phyloP scores from a whole-genome alignment of 306 rosid genomes.

The Vigna nakashimae region DNA sequence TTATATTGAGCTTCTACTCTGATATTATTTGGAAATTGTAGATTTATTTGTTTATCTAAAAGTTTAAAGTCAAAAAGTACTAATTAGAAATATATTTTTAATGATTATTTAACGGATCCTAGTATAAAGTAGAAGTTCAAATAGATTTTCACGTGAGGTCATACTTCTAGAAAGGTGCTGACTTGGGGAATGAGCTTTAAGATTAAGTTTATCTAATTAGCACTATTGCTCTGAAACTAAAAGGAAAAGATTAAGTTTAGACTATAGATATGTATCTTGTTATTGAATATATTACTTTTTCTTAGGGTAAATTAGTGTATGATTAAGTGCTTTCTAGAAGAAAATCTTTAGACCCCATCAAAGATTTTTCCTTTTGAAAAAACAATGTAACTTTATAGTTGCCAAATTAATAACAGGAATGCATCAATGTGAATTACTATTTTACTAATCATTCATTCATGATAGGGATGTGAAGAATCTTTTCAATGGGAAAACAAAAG shows the following conservation, averaged over 20 bases:
- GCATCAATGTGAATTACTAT: not conserved
- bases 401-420: not conserved
- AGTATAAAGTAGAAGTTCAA: not conserved
- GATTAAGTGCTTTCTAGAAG: conserved; percentile 10
- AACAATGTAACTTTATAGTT: not conserved
- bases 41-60: not conserved
- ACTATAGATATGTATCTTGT: not conserved
- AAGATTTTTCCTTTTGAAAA: not conserved
- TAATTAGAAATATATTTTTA: not conserved
- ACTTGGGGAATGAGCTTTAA: not conserved
- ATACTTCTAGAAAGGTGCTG: not conserved
- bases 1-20: not conserved
- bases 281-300: not conserved
- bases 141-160: not conserved
- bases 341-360: not conserved
- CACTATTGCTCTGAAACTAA: not conserved
- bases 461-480: not conserved
- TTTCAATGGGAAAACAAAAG: not conserved
- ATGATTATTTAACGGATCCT: not conserved
- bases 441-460: not conserved
- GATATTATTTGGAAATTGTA: not conserved
- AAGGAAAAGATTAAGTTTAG: not conserved
- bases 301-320: not conserved
- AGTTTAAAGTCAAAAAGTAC: not conserved
- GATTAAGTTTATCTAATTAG: not conserved